Percentiles rank a stretch among this genome's conserved stretches.
Evolutionary conservation across 306 rosid genomes (phyloP).

Genomic region (Crataegus laevigata): DNA sequence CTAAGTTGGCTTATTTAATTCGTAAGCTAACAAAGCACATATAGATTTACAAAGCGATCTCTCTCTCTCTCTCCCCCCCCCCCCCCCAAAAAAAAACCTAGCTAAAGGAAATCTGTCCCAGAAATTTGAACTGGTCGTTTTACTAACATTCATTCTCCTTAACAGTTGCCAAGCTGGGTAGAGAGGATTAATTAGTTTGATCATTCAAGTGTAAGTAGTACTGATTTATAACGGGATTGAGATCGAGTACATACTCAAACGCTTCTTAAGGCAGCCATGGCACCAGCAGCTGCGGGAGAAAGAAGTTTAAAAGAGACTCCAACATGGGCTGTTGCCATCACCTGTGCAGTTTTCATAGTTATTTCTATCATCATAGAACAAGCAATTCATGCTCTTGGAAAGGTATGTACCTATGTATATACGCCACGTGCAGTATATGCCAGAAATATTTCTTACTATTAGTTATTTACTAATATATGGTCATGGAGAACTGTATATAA

Average conservation of each 20-base stretch:
- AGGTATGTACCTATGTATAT: slow-evolving; percentile 28
- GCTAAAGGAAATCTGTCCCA: not conserved
- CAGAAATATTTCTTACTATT: not conserved
- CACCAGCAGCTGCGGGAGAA: slow-evolving; percentile 24
- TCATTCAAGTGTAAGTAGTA: not conserved
- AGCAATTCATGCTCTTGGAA: slow-evolving; percentile 48
- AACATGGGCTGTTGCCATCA: slow-evolving; percentile 68
- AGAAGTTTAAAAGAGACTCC: slow-evolving; percentile 53
- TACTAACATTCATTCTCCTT: not conserved
- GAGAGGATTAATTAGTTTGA: not conserved
- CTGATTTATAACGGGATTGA: not conserved
- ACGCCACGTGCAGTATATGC: not conserved
- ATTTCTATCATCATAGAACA: slow-evolving; percentile 55
- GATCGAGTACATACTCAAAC: not conserved
- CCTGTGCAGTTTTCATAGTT: slow-evolving; percentile 48
- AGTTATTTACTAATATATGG: not conserved
- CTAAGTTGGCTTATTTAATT: not conserved
- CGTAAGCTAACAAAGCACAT: not conserved
- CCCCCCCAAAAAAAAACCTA: too few species aligned
- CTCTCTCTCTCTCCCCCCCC: not conserved
- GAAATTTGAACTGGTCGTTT: too few species aligned
- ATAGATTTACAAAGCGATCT: not conserved
- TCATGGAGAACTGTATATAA: not conserved
- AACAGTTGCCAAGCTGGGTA: not conserved
- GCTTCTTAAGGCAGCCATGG: not conserved